Conservation (phyloP, 495 filamentous ascomycete species). For the Aspergillus egyptiacus region DNA sequence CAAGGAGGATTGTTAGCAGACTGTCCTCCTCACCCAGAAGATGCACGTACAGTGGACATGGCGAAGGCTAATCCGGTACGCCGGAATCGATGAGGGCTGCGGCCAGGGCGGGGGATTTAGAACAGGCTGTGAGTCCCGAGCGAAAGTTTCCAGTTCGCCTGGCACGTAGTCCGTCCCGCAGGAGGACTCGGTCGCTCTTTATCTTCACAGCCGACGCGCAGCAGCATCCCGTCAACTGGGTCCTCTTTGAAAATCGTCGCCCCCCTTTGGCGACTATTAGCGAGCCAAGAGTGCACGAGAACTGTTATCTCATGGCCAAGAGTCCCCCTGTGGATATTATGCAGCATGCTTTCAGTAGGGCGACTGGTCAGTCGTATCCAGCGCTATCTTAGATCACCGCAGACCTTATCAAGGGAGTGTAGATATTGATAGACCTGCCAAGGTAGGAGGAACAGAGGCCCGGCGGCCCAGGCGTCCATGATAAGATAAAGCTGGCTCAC, state of each 20-base stretch:
- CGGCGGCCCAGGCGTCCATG: not conserved
- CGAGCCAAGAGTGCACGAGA: slow-evolving; percentile 9
- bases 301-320: slow-evolving; percentile 13
- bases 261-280: slow-evolving; percentile 9
- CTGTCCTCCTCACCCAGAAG: not conserved
- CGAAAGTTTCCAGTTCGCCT: not conserved
- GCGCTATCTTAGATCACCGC: not conserved
- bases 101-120: too few relatives aligned
- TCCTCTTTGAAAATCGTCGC: slow-evolving; percentile 1
- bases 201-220: not conserved
- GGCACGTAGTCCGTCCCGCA: not conserved
- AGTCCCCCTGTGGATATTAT: slow-evolving; percentile 3
- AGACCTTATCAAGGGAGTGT: slow-evolving; percentile 4
- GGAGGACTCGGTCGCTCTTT: slow-evolving; percentile 5
- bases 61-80: not conserved
- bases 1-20: not conserved
- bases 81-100: not conserved
- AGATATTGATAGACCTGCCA: slow-evolving; percentile 5
- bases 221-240: not conserved
- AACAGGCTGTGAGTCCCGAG: too few relatives aligned
- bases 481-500: slow-evolving; percentile 9
- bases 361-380: not conserved
- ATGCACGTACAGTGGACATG: slow-evolving; percentile 7
- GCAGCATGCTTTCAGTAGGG: not conserved
- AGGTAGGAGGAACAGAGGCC: not conserved